A percentile compares a stretch with the other conserved stretches of the same genome.
Evolutionary conservation across 1,284 basidiomycete species (phyloP).

Genomic region (Austroboletus rostrupii): DNA sequence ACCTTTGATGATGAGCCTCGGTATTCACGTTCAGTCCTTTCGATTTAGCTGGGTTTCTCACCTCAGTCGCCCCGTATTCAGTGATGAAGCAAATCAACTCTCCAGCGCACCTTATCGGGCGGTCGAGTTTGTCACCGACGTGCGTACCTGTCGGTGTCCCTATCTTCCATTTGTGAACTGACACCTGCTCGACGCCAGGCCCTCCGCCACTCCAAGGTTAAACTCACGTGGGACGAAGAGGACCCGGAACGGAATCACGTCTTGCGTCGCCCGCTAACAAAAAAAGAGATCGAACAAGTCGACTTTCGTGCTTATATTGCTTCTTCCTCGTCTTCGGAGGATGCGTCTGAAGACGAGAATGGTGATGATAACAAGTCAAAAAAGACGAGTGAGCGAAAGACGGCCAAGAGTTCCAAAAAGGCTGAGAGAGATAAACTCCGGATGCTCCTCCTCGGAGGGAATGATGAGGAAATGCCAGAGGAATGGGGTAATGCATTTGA

Average conservation of each 20-base stretch:
- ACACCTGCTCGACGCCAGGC: constrained; percentile 52
- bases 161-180: background rate
- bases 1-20: constrained; percentile 78
- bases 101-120: constrained; percentile 68
- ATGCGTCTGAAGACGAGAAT: constrained; percentile 41
- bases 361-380: constrained; percentile 4
- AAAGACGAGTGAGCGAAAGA: background rate
- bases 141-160: constrained; percentile 37
- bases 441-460: constrained; percentile 64
- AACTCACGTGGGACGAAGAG: constrained; percentile 98
- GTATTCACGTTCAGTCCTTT: constrained; percentile 34
- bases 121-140: constrained; percentile 92
- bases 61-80: constrained; percentile 28
- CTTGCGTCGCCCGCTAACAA: constrained; percentile 74
- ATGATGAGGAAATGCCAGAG: constrained; percentile 64
- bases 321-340: constrained; percentile 62
- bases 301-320: constrained; percentile 87
- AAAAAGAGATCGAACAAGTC: constrained; percentile 83
- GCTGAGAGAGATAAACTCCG: constrained; percentile 64
- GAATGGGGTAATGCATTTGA: constrained; percentile 62
- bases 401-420: constrained; percentile 37
- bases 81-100: constrained; percentile 80
- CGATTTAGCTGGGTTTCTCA: background rate
- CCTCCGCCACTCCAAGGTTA: constrained; percentile 97
- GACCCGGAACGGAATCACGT: constrained; percentile 85